phyloP scores from a whole-genome alignment of 2,329 filamentous ascomycete species.

The Myriosclerotinia duriaeana region DNA sequence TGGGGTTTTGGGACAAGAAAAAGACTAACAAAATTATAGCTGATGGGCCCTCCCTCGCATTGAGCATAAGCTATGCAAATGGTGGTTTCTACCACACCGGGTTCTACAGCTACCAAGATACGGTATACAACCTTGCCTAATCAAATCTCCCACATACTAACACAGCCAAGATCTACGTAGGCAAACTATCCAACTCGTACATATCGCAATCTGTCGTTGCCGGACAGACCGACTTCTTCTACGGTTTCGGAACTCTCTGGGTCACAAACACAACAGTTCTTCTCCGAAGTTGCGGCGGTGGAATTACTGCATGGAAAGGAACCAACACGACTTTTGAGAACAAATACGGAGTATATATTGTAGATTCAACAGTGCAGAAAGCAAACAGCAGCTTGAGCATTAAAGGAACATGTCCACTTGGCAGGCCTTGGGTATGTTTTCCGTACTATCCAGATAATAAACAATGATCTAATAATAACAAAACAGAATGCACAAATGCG shows the following conservation, averaged over 20 bases:
- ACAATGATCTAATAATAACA: neutral
- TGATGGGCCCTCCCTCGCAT: slow-evolving; percentile 57
- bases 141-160: slow-evolving; percentile 8
- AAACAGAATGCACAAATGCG: slow-evolving; percentile 48
- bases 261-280: slow-evolving; percentile 54
- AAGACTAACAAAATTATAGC: slow-evolving; percentile 6
- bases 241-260: slow-evolving; percentile 60
- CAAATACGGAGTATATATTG: slow-evolving; percentile 66
- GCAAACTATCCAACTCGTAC: slow-evolving; percentile 65
- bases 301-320: slow-evolving; percentile 69
- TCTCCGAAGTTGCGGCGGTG: slow-evolving; percentile 62
- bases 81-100: slow-evolving; percentile 66
- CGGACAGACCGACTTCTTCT: slow-evolving; percentile 67
- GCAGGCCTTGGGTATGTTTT: slow-evolving; percentile 48
- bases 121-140: slow-evolving; percentile 43
- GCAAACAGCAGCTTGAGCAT: slow-evolving; percentile 50
- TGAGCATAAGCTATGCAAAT: slow-evolving; percentile 63
- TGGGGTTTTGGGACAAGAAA: neutral
- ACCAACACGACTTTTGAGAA: slow-evolving; percentile 65
- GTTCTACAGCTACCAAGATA: slow-evolving; percentile 68
- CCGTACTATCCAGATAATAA: neutral
- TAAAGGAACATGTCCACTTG: slow-evolving; percentile 50
- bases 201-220: slow-evolving; percentile 61
- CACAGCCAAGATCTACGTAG: slow-evolving; percentile 54
- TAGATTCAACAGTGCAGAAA: slow-evolving; percentile 53